phyloP scores from a whole-genome alignment of 2,329 filamentous ascomycete genomes.

The Fusarium secorum region DNA sequence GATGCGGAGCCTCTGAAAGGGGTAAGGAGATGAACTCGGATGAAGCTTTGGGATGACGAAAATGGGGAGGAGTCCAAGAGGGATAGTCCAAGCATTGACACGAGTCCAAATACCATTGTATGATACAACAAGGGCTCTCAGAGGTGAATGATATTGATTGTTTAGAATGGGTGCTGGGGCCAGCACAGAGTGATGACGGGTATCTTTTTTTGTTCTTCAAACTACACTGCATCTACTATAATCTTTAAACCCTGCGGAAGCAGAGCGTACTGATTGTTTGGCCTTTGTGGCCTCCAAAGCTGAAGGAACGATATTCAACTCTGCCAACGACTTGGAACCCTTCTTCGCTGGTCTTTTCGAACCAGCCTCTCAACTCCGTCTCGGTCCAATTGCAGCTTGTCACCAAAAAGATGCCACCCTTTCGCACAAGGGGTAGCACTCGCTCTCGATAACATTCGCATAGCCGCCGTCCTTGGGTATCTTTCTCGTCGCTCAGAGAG shows the following conservation, averaged over 20 bases:
- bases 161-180: slow-evolving; percentile 26
- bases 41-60: slow-evolving; percentile 6
- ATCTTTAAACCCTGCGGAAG: slow-evolving; percentile 63
- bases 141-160: slow-evolving; percentile 36
- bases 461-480: slow-evolving; percentile 64
- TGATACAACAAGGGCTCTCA: slow-evolving; percentile 37
- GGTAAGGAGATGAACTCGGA: neutral
- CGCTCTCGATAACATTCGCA: slow-evolving; percentile 78
- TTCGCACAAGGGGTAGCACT: slow-evolving; percentile 72
- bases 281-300: slow-evolving; percentile 87
- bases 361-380: slow-evolving; percentile 82
- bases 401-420: slow-evolving; percentile 78
- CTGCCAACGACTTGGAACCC: slow-evolving; percentile 69
- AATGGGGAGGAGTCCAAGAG: neutral
- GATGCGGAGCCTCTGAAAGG: slow-evolving; percentile 4
- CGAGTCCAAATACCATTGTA: slow-evolving; percentile 38
- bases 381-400: slow-evolving; percentile 99
- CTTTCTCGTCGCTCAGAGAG: slow-evolving; percentile 70
- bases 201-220: slow-evolving; percentile 22
- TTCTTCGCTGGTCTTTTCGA: slow-evolving; percentile 56
- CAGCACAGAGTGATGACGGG: slow-evolving; percentile 12
- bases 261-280: slow-evolving; percentile 89
- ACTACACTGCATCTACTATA: neutral
- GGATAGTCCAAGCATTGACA: slow-evolving; percentile 25
- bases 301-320: slow-evolving; percentile 85